These are phyloP conservation scores for Capsicum rhomboideum DNA, from an alignment of 257 asterid species.

Conservation along the genomic window DNA sequence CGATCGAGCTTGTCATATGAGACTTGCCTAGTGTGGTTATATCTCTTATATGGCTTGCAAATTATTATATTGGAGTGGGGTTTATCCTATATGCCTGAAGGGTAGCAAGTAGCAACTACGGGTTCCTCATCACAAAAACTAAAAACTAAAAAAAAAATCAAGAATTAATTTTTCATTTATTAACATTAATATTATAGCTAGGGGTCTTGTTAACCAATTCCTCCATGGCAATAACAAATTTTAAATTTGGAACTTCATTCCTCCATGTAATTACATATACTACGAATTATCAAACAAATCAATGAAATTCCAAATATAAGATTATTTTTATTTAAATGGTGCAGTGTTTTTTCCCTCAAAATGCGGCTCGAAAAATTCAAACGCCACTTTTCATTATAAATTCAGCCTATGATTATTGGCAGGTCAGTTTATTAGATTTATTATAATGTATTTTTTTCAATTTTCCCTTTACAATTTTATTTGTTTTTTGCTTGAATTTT, in stretches of 20 bases:
- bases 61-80: no score
- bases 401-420: constrained; percentile 32
- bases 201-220: not conserved
- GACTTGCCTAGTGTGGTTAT: not conserved
- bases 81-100: no score
- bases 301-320: not conserved
- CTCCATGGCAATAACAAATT: not conserved
- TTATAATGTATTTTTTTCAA: no score
- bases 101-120: not conserved
- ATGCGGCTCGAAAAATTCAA: constrained; percentile 10
- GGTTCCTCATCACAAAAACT: no score
- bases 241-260: not conserved
- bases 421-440: constrained; percentile 15
- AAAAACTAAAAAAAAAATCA: no score
- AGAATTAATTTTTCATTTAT: not conserved
- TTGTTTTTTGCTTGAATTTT: constrained; percentile 3
- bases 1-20: not conserved
- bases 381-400: constrained; percentile 38
- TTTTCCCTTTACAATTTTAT: no score
- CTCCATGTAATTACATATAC: not conserved
- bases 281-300: not conserved
- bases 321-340: not conserved
- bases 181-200: not conserved
- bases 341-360: constrained; percentile 43
- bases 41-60: no score